Base-by-base conservation (phyloP, 2,329 filamentous ascomycete genomes). In the Alternaria longipes region DNA sequence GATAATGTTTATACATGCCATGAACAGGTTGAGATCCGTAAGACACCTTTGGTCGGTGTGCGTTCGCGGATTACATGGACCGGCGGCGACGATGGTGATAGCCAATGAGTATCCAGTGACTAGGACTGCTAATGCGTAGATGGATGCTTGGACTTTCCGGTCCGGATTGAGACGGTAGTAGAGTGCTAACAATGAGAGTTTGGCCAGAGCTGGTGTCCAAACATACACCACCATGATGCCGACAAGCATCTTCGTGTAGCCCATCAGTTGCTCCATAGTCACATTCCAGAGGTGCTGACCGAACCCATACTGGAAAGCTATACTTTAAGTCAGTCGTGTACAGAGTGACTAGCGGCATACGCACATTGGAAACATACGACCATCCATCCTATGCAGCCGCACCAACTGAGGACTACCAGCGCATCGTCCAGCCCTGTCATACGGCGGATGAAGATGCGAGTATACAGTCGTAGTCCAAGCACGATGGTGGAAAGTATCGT, bases 1-100 rank as follows among this genome's bases (percentile, higher is more conserved):
- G 11, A 73, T 51, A 46, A 79, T 78, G 41, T 78, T 79, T 57
- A 78, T 67, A 26, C 67, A 60, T 2, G 63, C 59, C 63, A 64
- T 63, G 42, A 62, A 64, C n/a, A 70, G 54, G 14, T 67, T 67
- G n/a, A 67, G 42, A 20, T 65, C 54, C 11, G 62, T 64, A 34
- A 70, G 62, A 40, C 66, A 70, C 24, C 60, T 58, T n/a, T 56
- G 59, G 14, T 63, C 60, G 3, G 40, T 53, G 40, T 64, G 63
- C 7, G 52, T 51, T 11, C 56, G 59, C 34, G 61, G 65, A 38
- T 69, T 68, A 54, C 65, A 69, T 26, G 65, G 63, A 11, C 65
- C 65, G n/a, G 60, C 59, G 18, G 66, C 60, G 18, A 69, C 60
- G 18, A 69, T 55, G 11, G 65, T 70, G 50, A 65, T 65, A 5